Evolutionary conservation across 805 yeast genomes (phyloP), one percentile per base, ranked within the genome.

Genomic region (Wickerhamomyces ciferrii): DNA sequence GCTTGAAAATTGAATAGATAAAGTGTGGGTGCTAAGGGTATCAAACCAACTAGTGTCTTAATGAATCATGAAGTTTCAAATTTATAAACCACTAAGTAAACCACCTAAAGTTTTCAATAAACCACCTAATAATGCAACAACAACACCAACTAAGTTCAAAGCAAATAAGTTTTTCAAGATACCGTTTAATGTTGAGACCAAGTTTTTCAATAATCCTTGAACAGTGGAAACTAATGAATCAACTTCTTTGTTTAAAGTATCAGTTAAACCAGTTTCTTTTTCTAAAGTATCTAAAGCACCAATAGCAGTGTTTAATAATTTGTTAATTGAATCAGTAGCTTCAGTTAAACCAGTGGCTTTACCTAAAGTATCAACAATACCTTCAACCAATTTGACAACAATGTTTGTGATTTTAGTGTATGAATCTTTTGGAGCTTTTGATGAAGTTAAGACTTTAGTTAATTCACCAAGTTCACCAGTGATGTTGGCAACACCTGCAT

Each of bases 101-200:
- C 47, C 38, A 11, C 37, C 45, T 29, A 52, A 40, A 43, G 44
- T 36, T 27, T 39, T 4, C 4, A 44, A 19, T 15, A 46, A 34
- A 39, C 55, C 53, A 40, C 48, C 45, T 29, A 52, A 34, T 35
- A 52, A 43, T 27, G 50, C 35, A 18, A 50, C 45, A 27, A 52
- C 51, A 38, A 49, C 46, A 43, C 53, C 56, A 36, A 41, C 41
- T 45, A 51, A 44, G 53, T 51, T 49, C 35, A 48, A 43, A 6
- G 42, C 19, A 24, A 49, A 27, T 43, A 49, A 49, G 46, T 35
- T 35, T 17, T 29, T 29, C 15, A 43, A 8, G 34, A 46, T 45
- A 11, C 34, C 20, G 18, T 21, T 13, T 21, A 53, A 24, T 18
- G 51, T 46, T 21, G 43, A 4, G 13, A 43, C 39, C n/a, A 52